These are phyloP conservation scores for Colletotrichum cereale DNA, from an alignment of 2,329 filamentous ascomycete species.

Conservation along the genomic window DNA sequence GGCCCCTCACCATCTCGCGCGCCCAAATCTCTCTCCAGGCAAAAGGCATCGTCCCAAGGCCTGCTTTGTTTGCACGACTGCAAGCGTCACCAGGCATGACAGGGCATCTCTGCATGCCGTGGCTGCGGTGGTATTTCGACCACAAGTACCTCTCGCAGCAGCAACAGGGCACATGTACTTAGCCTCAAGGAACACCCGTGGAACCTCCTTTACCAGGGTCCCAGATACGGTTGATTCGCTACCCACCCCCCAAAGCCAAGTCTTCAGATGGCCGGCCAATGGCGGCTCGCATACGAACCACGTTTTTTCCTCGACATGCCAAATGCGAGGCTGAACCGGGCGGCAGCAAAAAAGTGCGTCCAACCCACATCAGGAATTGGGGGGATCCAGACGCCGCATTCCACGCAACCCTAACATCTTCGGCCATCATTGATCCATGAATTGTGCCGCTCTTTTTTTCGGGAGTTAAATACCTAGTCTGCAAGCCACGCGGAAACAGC, in stretches of 20 bases:
- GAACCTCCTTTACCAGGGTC: neutral
- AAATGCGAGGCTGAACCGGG: constrained; percentile 44
- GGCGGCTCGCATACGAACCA: constrained; percentile 39
- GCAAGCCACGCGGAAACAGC: neutral
- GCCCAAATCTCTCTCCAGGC: neutral
- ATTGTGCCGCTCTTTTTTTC: neutral
- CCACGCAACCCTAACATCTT: neutral
- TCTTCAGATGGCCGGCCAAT: constrained; percentile 42
- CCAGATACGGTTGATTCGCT: neutral
- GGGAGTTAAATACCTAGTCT: neutral
- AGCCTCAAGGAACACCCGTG: constrained; percentile 33
- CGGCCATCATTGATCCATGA: neutral
- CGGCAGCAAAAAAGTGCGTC: constrained; percentile 8
- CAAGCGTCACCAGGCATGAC: neutral
- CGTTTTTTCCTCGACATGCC: constrained; percentile 44
- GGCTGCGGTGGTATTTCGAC: neutral
- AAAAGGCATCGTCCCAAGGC: neutral
- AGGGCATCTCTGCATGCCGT: constrained; percentile 1
- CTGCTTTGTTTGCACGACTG: neutral
- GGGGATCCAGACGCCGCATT: neutral
- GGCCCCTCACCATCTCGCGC: neutral
- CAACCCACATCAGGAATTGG: neutral
- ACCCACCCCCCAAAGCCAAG: constrained; percentile 31
- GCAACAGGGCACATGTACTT: constrained; percentile 15
- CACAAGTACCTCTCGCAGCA: neutral